These are phyloP conservation scores for Gracilaria domingensis DNA, from an alignment of 23 red algal genomes.

Conservation along the genomic window DNA sequence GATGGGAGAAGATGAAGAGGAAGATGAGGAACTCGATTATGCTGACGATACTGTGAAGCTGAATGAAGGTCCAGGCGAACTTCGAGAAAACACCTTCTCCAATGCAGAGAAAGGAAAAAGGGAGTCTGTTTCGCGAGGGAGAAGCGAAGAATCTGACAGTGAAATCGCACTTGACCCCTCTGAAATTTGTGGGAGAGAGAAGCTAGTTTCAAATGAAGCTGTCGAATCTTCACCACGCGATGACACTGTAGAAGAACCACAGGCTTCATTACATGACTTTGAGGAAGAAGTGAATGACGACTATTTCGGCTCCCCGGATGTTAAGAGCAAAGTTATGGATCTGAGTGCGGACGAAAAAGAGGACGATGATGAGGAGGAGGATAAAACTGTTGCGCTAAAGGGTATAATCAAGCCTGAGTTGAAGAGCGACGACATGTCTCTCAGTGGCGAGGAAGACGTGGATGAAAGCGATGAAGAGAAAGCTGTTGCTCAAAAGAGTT, in stretches of 20 bases:
- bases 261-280: not conserved
- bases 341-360: not conserved
- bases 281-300: not conserved
- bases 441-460: not conserved
- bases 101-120: not conserved
- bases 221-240: not conserved
- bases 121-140: not conserved
- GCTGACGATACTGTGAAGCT: not conserved
- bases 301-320: too few species aligned
- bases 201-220: not conserved
- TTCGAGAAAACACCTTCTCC: too few species aligned
- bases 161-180: too few species aligned
- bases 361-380: not conserved
- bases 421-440: not conserved
- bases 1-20: not conserved
- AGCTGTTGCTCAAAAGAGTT: not conserved
- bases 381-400: not conserved
- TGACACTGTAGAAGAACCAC: not conserved
- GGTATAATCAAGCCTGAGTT: conserved; percentile 2
- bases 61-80: not conserved
- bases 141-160: not conserved
- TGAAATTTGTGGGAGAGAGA: not conserved
- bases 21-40: not conserved
- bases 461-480: not conserved
- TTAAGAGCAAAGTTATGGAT: not conserved